phyloP scores from a whole-genome alignment of 768 basidiomycete genomes.

The Rhodosporidiobolus odoratus region DNA sequence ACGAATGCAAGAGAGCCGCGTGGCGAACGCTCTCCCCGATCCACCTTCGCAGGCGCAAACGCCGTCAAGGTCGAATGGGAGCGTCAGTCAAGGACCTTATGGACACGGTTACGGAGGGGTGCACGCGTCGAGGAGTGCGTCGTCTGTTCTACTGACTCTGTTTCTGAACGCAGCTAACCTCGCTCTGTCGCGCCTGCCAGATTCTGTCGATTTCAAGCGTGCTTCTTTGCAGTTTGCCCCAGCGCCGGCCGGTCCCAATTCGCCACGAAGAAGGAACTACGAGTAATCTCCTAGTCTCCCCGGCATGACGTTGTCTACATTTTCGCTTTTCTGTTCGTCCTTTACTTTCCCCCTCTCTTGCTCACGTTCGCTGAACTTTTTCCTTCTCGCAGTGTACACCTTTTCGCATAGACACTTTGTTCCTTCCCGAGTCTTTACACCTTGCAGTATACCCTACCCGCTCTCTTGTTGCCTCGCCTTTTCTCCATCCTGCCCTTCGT shows the following conservation, averaged over 20 bases:
- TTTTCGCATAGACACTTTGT: background rate
- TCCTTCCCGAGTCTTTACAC: background rate
- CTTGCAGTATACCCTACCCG: background rate
- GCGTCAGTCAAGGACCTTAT: conserved; percentile 12
- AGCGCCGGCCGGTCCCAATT: conserved; percentile 10
- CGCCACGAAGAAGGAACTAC: conserved; percentile 22
- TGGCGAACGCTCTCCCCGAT: conserved; percentile 11
- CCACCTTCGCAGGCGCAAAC: background rate
- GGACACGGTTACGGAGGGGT: conserved; percentile 25
- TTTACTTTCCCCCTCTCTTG: background rate
- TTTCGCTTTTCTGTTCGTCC: background rate
- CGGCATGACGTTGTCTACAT: background rate
- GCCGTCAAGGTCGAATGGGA: background rate
- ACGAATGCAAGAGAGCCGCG: conserved; percentile 19
- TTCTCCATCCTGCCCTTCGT: too few species aligned
- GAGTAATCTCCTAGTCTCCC: conserved; percentile 7
- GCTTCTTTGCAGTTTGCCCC: conserved; percentile 15
- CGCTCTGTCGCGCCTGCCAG: background rate
- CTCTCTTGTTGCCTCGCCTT: background rate
- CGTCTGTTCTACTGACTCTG: background rate
- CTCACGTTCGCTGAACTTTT: background rate
- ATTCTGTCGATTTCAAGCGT: conserved; percentile 30
- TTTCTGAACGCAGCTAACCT: background rate
- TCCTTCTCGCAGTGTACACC: conserved; percentile 1
- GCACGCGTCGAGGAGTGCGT: conserved; percentile 22